Percentiles rank a stretch among this genome's conserved stretches.
phyloP scores from a whole-genome alignment of 1,139 yeast genomes.

The Candida sanyaensis region DNA sequence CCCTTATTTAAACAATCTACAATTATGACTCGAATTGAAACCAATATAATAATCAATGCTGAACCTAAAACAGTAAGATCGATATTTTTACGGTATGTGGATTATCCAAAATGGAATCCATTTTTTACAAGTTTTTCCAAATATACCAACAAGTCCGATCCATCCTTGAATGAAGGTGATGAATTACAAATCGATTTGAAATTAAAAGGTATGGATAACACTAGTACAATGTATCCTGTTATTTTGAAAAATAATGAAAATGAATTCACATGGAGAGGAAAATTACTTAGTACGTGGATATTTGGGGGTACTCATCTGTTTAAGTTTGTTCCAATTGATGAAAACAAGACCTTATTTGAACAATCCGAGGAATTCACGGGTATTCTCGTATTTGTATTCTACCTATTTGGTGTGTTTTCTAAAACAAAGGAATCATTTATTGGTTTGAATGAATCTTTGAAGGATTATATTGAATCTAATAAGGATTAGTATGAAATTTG shows the following conservation, averaged over 20 bases:
- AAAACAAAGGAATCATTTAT: conserved; percentile 14
- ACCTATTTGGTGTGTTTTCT: conserved; percentile 12
- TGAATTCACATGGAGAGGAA: conserved; percentile 17
- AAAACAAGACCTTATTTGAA: conserved; percentile 13
- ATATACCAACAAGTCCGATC: conserved; percentile 10
- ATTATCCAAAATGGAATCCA: conserved; percentile 18
- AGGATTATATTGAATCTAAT: conserved; percentile 13
- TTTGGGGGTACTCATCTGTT: conserved; percentile 17
- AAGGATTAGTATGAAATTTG: not conserved
- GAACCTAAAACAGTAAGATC: conserved; percentile 14
- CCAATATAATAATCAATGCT: conserved; percentile 17
- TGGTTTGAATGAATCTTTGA: conserved; percentile 14
- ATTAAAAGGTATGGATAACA: conserved; percentile 13
- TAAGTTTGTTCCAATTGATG: conserved; percentile 14
- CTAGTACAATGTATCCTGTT: conserved; percentile 15
- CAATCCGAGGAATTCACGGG: conserved; percentile 19
- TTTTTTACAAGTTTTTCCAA: conserved; percentile 15
- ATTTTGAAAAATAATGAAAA: conserved; percentile 10
- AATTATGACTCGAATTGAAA: conserved; percentile 11
- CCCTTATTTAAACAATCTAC: too few species aligned
- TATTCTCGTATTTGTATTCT: conserved; percentile 13
- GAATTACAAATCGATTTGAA: conserved; percentile 17
- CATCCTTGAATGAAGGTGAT: conserved; percentile 12
- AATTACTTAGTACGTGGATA: conserved; percentile 14
- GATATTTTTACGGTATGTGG: conserved; percentile 14